Evolutionary conservation across 2,329 filamentous ascomycete genomes (phyloP).

Genomic region (Leptodontidium sp.): DNA sequence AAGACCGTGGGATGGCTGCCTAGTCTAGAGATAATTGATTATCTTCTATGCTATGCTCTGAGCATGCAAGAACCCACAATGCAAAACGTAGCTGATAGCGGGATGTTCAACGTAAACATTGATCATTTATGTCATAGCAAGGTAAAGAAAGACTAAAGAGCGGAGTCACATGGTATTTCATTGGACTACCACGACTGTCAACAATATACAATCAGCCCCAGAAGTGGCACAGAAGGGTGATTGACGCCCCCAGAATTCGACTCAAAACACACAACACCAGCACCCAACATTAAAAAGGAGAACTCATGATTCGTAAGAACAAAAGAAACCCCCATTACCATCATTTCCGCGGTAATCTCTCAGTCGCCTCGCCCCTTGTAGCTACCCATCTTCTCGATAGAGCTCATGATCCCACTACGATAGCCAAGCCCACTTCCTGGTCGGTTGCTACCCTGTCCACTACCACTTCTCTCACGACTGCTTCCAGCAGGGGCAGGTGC

Average conservation of each 20-base stretch:
- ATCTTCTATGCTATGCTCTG: too few species aligned
- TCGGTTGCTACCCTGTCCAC: constrained; percentile 46
- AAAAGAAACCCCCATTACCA: constrained; percentile 6
- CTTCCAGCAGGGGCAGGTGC: constrained; percentile 30
- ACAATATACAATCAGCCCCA: constrained; percentile 11
- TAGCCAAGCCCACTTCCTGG: constrained; percentile 48
- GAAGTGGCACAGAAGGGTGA: background rate
- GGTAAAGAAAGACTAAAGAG: background rate
- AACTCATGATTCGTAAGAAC: constrained; percentile 26
- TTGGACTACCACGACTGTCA: constrained; percentile 3
- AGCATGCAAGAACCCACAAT: too few species aligned
- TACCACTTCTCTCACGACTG: constrained; percentile 46
- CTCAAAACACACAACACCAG: constrained; percentile 16
- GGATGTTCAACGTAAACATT: too few species aligned
- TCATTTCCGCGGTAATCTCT: background rate
- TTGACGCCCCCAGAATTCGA: constrained; percentile 14
- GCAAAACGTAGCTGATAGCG: too few species aligned
- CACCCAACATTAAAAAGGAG: constrained; percentile 11
- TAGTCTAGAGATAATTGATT: too few species aligned
- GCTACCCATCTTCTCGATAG: constrained; percentile 87
- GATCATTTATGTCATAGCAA: background rate
- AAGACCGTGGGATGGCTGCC: too few species aligned
- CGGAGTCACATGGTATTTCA: background rate
- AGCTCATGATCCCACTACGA: constrained; percentile 80
- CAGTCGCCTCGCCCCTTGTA: constrained; percentile 49